Percentiles rank a stretch among this genome's conserved stretches.
Evolutionary conservation across 148 eudicot genomes (phyloP).

Genomic region (Arbutus unedo): DNA sequence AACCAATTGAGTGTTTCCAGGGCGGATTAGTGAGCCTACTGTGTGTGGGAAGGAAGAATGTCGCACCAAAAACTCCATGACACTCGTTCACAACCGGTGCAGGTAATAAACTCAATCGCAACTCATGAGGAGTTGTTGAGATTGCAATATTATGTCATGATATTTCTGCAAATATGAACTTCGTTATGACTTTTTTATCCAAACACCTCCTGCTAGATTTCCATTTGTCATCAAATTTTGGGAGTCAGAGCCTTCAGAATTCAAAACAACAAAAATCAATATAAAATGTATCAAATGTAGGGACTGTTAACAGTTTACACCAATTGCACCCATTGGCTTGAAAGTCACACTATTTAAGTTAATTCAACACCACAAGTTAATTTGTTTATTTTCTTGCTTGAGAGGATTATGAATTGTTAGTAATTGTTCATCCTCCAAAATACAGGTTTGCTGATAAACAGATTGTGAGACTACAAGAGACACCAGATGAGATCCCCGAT

Average conservation of each 20-base stretch:
- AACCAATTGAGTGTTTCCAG: conserved; percentile 35
- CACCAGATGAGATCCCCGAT: conserved; percentile 98
- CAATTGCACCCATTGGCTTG: not conserved
- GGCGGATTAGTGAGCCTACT: conserved; percentile 79
- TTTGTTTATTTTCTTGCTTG: not conserved
- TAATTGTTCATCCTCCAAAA: not conserved
- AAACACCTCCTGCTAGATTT: not conserved
- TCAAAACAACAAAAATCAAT: not conserved
- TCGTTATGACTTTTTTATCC: not conserved
- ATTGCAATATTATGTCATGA: not conserved
- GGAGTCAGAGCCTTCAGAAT: not conserved
- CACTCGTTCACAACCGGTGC: conserved; percentile 95
- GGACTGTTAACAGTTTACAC: not conserved
- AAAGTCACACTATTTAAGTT: not conserved
- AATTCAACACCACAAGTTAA: not conserved
- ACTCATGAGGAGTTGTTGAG: not conserved
- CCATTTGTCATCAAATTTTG: conserved; percentile 3
- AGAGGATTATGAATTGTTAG: not conserved
- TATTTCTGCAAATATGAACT: not conserved
- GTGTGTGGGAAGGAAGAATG: conserved; percentile 84
- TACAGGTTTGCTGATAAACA: conserved; percentile 95
- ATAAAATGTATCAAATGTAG: not conserved
- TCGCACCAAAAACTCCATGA: conserved; percentile 77
- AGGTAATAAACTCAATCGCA: conserved; percentile 41
- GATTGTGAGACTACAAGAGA: conserved; percentile 91